Evolutionary conservation across 306 rosid genomes (phyloP).

Genomic region (Medicago lupulina): DNA sequence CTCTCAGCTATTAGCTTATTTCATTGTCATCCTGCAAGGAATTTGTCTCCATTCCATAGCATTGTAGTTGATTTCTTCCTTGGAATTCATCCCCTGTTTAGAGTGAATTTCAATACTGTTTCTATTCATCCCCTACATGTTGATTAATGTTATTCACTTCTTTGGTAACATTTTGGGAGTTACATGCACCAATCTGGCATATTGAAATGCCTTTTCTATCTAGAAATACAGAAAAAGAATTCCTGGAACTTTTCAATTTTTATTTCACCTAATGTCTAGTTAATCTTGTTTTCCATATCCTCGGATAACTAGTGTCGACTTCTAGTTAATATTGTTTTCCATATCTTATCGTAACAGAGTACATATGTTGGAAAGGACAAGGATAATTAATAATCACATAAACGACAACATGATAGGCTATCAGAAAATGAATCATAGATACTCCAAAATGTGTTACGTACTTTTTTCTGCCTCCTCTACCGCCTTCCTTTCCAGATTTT

Average conservation of each 20-base stretch:
- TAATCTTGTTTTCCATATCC: not conserved
- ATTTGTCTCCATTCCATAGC: not conserved
- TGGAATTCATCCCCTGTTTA: not conserved
- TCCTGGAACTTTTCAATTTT: not conserved
- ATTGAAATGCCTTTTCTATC: conserved; percentile 12
- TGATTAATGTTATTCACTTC: not conserved
- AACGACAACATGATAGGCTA: conserved; percentile 14
- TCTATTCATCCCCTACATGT: not conserved
- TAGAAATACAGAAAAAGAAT: too few species aligned
- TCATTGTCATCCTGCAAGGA: not conserved
- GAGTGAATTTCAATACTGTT: not conserved
- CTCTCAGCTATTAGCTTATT: not conserved
- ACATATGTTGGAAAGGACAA: conserved; percentile 4
- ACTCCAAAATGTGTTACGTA: conserved; percentile 43
- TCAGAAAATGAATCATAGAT: conserved; percentile 20
- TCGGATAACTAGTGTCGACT: conserved; percentile 4
- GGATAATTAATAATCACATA: conserved; percentile 20
- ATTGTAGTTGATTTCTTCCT: not conserved
- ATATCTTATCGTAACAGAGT: conserved; percentile 6
- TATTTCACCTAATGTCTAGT: conserved; percentile 7
- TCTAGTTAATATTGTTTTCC: not conserved
- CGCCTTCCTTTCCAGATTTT: conserved; percentile 80
- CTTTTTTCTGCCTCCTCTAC: conserved; percentile 91
- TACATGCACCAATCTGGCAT: not conserved
- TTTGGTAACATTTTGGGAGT: too few species aligned